Conservation (phyloP, 2,329 filamentous ascomycete genomes). For the Byssoonygena ceratinophila region DNA sequence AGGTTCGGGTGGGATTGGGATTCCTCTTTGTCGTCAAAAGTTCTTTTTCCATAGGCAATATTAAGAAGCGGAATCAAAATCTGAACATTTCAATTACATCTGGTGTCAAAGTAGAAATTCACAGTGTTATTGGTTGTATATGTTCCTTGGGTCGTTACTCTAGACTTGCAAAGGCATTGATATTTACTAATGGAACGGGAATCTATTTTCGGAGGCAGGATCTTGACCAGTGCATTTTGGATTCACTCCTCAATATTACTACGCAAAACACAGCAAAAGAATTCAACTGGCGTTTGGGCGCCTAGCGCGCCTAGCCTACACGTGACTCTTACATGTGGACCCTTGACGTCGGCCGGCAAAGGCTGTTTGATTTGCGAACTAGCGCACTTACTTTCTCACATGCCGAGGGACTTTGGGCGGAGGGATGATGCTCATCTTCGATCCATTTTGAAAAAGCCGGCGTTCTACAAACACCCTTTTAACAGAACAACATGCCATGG, state of each 20-base stretch:
- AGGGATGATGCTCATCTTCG: neutral
- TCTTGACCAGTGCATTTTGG: too few species aligned
- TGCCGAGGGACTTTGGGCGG: constrained; percentile 28
- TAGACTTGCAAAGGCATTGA: too few species aligned
- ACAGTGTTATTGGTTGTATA: too few species aligned
- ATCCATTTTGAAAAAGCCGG: neutral
- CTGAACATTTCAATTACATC: too few species aligned
- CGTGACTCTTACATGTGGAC: neutral
- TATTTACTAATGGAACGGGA: too few species aligned
- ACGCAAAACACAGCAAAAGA: too few species aligned
- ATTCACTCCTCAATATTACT: too few species aligned
- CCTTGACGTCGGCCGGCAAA: constrained; percentile 1
- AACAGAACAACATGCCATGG: neutral
- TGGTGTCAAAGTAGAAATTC: too few species aligned
- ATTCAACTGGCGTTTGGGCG: too few species aligned
- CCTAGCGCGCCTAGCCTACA: neutral
- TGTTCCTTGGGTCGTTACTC: too few species aligned
- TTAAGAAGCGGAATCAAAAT: neutral
- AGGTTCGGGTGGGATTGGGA: neutral
- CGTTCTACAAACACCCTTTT: neutral
- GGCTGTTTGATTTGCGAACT: neutral
- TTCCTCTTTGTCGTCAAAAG: neutral
- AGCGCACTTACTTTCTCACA: constrained; percentile 22
- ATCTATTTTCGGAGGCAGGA: too few species aligned
- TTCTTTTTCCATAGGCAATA: neutral